Base-by-base conservation (phyloP, 2,329 filamentous ascomycete genomes). In the Ceratocystis colombiana region DNA sequence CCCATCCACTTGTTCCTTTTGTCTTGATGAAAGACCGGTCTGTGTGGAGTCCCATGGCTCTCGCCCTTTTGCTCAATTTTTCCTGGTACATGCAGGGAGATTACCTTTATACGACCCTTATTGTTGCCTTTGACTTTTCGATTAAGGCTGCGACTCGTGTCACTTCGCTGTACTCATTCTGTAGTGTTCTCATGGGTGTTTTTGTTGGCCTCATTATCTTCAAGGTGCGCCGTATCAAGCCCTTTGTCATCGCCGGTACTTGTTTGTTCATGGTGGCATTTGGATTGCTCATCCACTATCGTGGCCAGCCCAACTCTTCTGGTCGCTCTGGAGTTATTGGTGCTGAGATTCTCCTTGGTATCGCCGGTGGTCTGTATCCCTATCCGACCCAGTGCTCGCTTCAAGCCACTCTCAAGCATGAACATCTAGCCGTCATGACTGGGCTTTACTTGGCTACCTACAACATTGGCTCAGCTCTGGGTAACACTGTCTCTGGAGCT, bases 51-150 rank as follows among this genome's bases (percentile, higher is more conserved):
- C 79, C 85, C 3, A 73, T 88, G 37, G 83, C 81, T 2, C 84
- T 88, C 55, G 84, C 79, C 7, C 68, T 78, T 61, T 74, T 81
- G 70, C 76, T 84, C 71, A 83, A 82, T 75, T 82, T 81, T 71
- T 73, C 80, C 20, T 87, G 84, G 84, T 80, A 80, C 68, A 78
- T 86, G 73, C 85, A 88, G 73, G 82, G 80, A 25, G 82, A 86
- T 71, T 87, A 82, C 72, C 78, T 88, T 2, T 87, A 81, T 74
- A 85, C 84, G 0, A 80, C 87, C 1, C 79, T 88, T 1, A 72
- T 80, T 10, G 82, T 88, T 20, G 80, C 79, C 45, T 88, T 87
- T 70, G 77, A 85, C 72, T 84, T 86, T 69, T 80, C 77, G 63
- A 72, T 82, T 69, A 76, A 75, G 62, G 76, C 76, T 7, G 84